These are phyloP conservation scores for Ustilago vetiveriae DNA, from an alignment of 1,284 basidiomycete species.

Conservation along the genomic window DNA sequence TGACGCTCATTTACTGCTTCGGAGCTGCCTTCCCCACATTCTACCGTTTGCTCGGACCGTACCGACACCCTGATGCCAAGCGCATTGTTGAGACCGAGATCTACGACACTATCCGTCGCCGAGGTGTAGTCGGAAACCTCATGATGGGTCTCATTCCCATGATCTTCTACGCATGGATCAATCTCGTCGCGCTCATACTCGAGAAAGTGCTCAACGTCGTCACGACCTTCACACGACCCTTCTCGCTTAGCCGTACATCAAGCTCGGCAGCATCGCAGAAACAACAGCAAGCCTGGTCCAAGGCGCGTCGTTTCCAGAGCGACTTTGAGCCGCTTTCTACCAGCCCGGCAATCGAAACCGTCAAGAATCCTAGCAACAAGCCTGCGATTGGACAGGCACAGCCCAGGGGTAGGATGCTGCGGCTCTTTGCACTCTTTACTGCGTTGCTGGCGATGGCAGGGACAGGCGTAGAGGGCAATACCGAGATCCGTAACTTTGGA, in stretches of 20 bases:
- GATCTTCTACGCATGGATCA: conserved; percentile 69
- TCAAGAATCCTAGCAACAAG: background rate
- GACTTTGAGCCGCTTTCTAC: conserved; percentile 24
- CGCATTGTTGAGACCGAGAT: conserved; percentile 73
- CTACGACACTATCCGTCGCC: conserved; percentile 74
- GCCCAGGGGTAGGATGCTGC: conserved; percentile 22
- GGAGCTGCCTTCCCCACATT: conserved; percentile 75
- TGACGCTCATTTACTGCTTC: conserved; percentile 73
- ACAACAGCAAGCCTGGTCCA: conserved; percentile 1
- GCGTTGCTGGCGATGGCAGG: conserved; percentile 16
- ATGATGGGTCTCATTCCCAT: conserved; percentile 71
- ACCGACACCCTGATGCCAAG: conserved; percentile 61
- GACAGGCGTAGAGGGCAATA: conserved; percentile 31
- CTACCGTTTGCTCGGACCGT: conserved; percentile 74
- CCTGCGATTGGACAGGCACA: background rate
- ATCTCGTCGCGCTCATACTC: conserved; percentile 62
- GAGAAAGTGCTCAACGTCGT: conserved; percentile 49
- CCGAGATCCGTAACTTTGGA: conserved; percentile 51
- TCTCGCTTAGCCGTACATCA: conserved; percentile 4
- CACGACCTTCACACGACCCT: conserved; percentile 1
- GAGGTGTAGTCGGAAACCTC: conserved; percentile 74
- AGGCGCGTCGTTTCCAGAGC: conserved; percentile 22
- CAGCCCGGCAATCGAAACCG: background rate
- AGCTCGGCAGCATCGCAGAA: background rate
- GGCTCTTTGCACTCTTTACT: conserved; percentile 38